Percentiles rank a stretch among this genome's conserved stretches.
Conservation (phyloP, 2,329 filamentous ascomycete species). For the Microascus cirrosus region DNA sequence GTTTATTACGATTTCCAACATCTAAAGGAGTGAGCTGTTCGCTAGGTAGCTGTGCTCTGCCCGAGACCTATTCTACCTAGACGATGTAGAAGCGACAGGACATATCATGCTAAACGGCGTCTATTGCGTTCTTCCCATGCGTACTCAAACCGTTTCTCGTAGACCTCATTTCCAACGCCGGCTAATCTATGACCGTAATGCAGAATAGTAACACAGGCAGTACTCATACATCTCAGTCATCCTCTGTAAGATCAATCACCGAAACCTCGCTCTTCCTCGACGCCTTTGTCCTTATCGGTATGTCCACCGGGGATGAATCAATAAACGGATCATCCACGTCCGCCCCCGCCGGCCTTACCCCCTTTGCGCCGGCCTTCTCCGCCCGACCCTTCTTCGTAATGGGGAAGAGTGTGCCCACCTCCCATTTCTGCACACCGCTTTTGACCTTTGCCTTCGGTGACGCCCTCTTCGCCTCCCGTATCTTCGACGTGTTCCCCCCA, state of each 20-base stretch:
- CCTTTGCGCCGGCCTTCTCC: neutral
- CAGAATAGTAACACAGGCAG: neutral
- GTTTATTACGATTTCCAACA: neutral
- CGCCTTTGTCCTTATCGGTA: neutral
- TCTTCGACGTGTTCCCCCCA: neutral
- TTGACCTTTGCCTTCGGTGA: neutral
- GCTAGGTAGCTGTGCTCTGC: too few species aligned
- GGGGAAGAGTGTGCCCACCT: neutral
- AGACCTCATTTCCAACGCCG: neutral
- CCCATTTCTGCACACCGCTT: neutral
- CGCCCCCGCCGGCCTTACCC: neutral
- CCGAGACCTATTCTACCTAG: neutral
- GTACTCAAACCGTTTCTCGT: neutral
- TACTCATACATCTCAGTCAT: neutral
- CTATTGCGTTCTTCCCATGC: neutral
- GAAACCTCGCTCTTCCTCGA: neutral
- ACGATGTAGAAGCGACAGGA: neutral
- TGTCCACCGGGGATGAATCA: neutral
- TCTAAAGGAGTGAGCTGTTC: too few species aligned
- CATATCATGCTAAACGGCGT: neutral
- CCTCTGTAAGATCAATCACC: conserved; percentile 4
- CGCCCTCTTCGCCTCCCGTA: neutral
- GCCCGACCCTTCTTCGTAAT: neutral
- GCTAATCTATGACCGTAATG: neutral
- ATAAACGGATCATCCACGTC: neutral